Percentiles rank a stretch among this genome's conserved stretches.
These are phyloP conservation scores for Eudorina sp. DNA, from an alignment of 139 green algal species.

Conservation along the genomic window DNA sequence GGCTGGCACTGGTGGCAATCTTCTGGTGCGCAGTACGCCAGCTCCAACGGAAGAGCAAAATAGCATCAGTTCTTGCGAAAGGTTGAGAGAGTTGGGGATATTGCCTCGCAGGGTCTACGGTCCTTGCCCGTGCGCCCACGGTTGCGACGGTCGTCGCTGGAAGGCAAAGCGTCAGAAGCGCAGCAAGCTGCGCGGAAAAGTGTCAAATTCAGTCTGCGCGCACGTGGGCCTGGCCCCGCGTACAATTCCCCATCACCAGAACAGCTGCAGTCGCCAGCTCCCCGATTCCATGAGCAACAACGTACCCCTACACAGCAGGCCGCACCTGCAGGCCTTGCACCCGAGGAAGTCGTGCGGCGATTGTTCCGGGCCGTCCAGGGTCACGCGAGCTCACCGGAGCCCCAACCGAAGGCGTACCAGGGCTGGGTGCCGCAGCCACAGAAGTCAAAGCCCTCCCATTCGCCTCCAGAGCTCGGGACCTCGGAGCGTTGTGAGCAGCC, in stretches of 20 bases:
- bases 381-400: conserved; percentile 4
- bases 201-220: conserved; percentile 10
- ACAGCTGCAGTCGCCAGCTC: not conserved
- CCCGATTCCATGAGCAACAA: not conserved
- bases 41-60: no score
- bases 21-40: not conserved
- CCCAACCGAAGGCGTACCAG: not conserved
- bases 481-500: no score
- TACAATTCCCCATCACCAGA: conserved; percentile 37
- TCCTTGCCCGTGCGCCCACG: not conserved
- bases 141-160: not conserved
- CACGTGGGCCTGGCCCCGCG: not conserved
- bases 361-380: conserved; percentile 36
- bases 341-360: not conserved
- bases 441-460: not conserved
- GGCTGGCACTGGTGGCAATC: not conserved
- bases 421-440: conserved; percentile 6
- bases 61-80: not conserved
- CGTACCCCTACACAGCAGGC: not conserved
- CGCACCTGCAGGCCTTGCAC: not conserved
- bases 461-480: not conserved
- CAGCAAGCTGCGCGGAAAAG: not conserved
- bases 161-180: not conserved
- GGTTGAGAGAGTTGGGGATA: not conserved
- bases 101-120: not conserved